Conservation (phyloP, 345 rosid genomes). For the Salix arbutifolia region DNA sequence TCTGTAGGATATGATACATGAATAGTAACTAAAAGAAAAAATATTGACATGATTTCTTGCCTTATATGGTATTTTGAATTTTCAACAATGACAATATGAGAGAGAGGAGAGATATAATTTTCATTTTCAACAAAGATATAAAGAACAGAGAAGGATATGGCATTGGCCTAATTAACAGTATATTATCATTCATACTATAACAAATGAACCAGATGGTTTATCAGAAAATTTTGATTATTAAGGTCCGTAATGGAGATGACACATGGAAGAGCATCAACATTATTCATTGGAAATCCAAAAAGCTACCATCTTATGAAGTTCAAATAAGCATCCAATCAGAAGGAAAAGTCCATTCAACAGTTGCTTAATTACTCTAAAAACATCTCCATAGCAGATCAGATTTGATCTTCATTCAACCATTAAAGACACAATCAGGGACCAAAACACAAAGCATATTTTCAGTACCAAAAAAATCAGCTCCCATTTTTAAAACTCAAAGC, state of each 20-base stretch:
- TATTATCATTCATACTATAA: neutral
- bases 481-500: neutral
- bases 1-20: conserved; percentile 37
- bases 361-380: neutral
- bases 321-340: neutral
- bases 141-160: neutral
- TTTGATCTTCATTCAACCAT: neutral
- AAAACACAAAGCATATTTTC: neutral
- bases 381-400: neutral
- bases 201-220: neutral
- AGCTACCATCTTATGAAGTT: neutral
- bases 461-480: neutral
- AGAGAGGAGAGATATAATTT: neutral
- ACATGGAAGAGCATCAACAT: neutral
- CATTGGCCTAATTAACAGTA: neutral
- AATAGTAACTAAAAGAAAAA: neutral
- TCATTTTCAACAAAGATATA: neutral
- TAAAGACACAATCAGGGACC: neutral
- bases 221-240: neutral
- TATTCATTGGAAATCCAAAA: neutral
- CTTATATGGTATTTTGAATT: neutral
- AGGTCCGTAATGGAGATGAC: neutral
- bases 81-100: neutral
- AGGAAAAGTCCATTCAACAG: neutral
- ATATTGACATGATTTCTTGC: neutral